Base-by-base conservation (phyloP, 2,329 filamentous ascomycete species). In the Penicillium sp. region DNA sequence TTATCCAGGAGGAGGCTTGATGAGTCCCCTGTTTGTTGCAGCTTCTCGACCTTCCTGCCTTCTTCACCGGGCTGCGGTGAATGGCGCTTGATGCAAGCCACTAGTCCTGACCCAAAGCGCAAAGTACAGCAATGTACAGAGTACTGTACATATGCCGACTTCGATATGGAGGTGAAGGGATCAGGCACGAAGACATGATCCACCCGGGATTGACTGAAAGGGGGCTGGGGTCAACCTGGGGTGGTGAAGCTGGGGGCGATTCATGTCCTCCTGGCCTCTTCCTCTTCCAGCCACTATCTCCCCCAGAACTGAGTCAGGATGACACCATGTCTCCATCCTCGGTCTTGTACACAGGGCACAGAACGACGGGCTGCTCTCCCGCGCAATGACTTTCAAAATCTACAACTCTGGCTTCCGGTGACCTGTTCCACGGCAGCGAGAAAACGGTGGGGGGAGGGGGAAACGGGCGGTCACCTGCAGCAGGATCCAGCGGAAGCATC, bases 391-490 rank as follows among this genome's bases (percentile, higher is more conserved):
- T 15, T 60, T 26, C 17, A 58, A 15, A 13, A 15, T 61, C 53
- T 59, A 57, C 56, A 59, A 56, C 22, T 54, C 17, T 57, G 56
- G 53, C 51, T 58, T 58, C 40, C 53, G 40, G 49, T 68, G 56
- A 50, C 45, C 44, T 56, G 74, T 77, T 74, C 59, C 74, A 77
- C 75, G 47, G 59, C 74, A 57, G 54, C 17, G 44, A 72, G 70
- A 56, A 70, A 68, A 70, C 71, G 71, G 73, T 73, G 68, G 58
- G 66, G 63, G 61, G 59, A 68, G 66, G 63, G 61, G 59, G 67
- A 65, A 76, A 76, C 73, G 73, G 73, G 59, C 70, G 70, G 70
- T 63, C 62, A 72, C 66, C 68, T 76, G 74, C 74, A 75, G 70
- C 67, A 65, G 55, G 24, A 59, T 45, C 62, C 65, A 72, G 71